Evolutionary conservation across 306 rosid species (phyloP).

Genomic region (Casuarina cunninghamiana): DNA sequence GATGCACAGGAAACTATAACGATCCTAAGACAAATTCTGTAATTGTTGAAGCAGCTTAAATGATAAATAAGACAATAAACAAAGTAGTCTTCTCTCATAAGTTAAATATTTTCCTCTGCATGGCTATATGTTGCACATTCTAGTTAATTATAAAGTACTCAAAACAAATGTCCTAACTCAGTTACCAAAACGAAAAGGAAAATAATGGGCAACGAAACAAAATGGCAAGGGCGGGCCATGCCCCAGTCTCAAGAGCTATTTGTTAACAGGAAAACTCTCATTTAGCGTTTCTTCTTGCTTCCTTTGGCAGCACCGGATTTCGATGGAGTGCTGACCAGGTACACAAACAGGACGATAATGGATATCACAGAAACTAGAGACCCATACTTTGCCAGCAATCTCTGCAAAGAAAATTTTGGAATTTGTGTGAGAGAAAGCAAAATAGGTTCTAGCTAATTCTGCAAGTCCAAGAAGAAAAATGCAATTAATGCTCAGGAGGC

Average conservation of each 20-base stretch:
- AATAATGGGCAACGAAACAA: slow-evolving; percentile 20
- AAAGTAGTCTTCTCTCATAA: too few relatives aligned
- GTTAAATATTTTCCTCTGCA: not conserved
- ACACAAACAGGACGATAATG: slow-evolving; percentile 66
- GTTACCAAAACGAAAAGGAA: not conserved
- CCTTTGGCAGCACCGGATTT: slow-evolving; percentile 72
- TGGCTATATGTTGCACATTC: not conserved
- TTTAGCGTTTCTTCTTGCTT: slow-evolving; percentile 96
- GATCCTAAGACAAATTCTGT: too few relatives aligned
- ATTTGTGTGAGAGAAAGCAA: not conserved
- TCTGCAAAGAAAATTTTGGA: slow-evolving; percentile 45
- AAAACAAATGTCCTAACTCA: slow-evolving; percentile 3
- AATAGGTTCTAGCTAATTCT: not conserved
- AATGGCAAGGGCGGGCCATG: slow-evolving; percentile 33
- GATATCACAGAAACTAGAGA: slow-evolving; percentile 80
- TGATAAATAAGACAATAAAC: too few relatives aligned
- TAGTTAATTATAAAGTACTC: not conserved
- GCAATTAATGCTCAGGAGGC: not conserved
- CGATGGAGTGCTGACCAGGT: slow-evolving; percentile 71
- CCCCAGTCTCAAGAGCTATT: slow-evolving; percentile 24
- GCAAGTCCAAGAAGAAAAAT: not conserved
- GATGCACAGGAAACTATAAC: too few relatives aligned
- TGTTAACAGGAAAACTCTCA: slow-evolving; percentile 20
- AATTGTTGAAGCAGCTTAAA: too few relatives aligned
- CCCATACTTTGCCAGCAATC: slow-evolving; percentile 82